A percentile compares a stretch with the other conserved stretches of the same genome.
Evolutionary conservation across 2,329 filamentous ascomycete species (phyloP).

Genomic region (Colletotrichum sp.): DNA sequence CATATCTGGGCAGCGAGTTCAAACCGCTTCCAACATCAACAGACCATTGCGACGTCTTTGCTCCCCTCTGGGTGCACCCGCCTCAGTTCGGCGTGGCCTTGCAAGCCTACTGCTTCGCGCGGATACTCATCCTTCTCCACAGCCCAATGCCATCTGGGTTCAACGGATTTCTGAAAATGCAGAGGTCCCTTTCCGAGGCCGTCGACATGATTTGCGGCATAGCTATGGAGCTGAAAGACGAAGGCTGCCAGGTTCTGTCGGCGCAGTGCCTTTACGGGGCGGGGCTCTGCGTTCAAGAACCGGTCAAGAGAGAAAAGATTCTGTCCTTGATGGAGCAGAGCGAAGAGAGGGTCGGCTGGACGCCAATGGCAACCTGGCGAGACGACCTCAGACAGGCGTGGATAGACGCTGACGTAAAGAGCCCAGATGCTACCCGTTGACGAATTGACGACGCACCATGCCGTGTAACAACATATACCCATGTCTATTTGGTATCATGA

Average conservation of each 20-base stretch:
- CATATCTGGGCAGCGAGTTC: conserved; percentile 41
- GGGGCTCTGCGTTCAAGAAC: conserved; percentile 44
- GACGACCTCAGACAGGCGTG: conserved; percentile 36
- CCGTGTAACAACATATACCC: not conserved
- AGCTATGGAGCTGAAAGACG: conserved; percentile 46
- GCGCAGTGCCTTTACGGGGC: conserved; percentile 49
- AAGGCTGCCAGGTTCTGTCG: conserved; percentile 45
- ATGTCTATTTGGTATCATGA: not conserved
- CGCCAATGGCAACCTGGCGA: conserved; percentile 37
- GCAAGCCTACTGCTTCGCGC: conserved; percentile 57
- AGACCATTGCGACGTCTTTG: conserved; percentile 36
- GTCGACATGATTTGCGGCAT: conserved; percentile 50
- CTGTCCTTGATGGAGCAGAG: conserved; percentile 40
- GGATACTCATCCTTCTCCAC: conserved; percentile 47
- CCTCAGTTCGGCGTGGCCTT: conserved; percentile 52
- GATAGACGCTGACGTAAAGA: conserved; percentile 26
- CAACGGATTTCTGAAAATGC: conserved; percentile 45
- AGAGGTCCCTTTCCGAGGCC: conserved; percentile 25
- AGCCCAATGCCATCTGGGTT: conserved; percentile 30
- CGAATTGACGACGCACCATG: not conserved
- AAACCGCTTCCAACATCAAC: conserved; percentile 39
- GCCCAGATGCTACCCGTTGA: not conserved
- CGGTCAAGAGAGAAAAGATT: conserved; percentile 37
- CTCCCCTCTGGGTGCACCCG: conserved; percentile 55
- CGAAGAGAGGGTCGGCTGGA: conserved; percentile 41